Evolutionary conservation across 768 basidiomycete genomes (phyloP).

Genomic region (Suillus decipiens): DNA sequence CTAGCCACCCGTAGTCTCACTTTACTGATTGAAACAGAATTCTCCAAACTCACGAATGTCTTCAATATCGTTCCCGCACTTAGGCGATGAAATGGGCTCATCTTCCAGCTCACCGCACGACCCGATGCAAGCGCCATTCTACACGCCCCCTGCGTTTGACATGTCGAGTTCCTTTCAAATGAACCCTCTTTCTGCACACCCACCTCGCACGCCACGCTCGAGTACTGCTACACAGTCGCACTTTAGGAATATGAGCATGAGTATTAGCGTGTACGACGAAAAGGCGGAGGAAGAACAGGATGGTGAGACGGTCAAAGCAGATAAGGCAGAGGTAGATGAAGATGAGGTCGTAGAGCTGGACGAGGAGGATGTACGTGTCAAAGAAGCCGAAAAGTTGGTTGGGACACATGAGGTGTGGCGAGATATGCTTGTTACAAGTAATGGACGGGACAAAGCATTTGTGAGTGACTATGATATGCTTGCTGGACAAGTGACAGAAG

Average conservation of each 20-base stretch:
- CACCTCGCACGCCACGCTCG: conserved; percentile 69
- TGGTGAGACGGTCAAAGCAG: conserved; percentile 21
- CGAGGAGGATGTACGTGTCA: conserved; percentile 47
- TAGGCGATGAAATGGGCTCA: conserved; percentile 36
- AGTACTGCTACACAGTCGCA: conserved; percentile 29
- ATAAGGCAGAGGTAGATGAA: conserved; percentile 22
- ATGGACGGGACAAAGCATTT: conserved; percentile 83
- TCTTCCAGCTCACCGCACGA: conserved; percentile 34
- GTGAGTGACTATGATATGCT: conserved; percentile 45
- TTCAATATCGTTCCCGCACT: conserved; percentile 61
- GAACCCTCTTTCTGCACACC: conserved; percentile 79
- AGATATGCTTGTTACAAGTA: conserved; percentile 75
- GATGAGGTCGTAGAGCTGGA: conserved; percentile 47
- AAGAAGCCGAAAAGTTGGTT: conserved; percentile 49
- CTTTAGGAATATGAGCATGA: conserved; percentile 20
- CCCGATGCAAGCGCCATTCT: conserved; percentile 50
- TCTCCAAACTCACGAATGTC: conserved; percentile 48
- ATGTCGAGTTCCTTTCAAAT: conserved; percentile 68
- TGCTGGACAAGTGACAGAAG: conserved; percentile 9
- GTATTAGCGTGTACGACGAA: conserved; percentile 41
- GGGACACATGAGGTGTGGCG: conserved; percentile 73
- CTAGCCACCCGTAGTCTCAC: conserved; percentile 1
- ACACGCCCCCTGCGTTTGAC: conserved; percentile 57
- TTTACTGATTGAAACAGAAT: background rate
- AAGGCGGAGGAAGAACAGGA: conserved; percentile 38